These are phyloP conservation scores for Xylaria palmicola DNA, from an alignment of 495 filamentous ascomycete species.

Conservation along the genomic window DNA sequence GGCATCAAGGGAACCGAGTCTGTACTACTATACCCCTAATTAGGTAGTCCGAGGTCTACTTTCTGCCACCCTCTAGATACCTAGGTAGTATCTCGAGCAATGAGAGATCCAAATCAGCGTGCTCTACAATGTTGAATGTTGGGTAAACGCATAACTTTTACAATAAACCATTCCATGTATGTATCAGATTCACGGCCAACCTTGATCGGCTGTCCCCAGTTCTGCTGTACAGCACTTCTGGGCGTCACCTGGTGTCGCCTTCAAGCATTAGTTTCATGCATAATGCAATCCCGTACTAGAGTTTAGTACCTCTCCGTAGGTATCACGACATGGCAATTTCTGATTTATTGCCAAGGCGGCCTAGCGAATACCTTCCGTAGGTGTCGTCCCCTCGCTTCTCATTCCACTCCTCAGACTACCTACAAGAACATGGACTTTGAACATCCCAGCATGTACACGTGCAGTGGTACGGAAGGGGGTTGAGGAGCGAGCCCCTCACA, in stretches of 20 bases:
- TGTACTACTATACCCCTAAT: too few relatives aligned
- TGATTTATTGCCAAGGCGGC: conserved; percentile 13
- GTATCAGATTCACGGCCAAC: not conserved
- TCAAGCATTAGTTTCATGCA: not conserved
- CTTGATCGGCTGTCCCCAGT: not conserved
- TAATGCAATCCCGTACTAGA: not conserved
- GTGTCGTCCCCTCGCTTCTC: not conserved
- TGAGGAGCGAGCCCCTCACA: conserved; percentile 9
- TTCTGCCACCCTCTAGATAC: too few relatives aligned
- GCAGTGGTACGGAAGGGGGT: not conserved
- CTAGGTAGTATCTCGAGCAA: too few relatives aligned
- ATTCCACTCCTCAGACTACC: too few relatives aligned
- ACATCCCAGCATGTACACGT: too few relatives aligned
- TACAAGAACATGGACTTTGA: too few relatives aligned
- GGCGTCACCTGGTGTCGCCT: not conserved
- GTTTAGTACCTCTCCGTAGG: not conserved
- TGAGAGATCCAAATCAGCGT: not conserved
- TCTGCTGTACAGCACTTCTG: not conserved
- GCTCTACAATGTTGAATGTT: not conserved
- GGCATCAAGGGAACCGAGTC: too few relatives aligned
- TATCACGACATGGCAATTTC: conserved; percentile 6
- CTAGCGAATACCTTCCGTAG: conserved; percentile 3
- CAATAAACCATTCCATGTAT: too few relatives aligned
- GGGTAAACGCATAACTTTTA: too few relatives aligned
- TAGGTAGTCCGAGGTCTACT: too few relatives aligned